These are phyloP conservation scores for Camelina laxa DNA, from an alignment of 345 rosid species.

Conservation along the genomic window DNA sequence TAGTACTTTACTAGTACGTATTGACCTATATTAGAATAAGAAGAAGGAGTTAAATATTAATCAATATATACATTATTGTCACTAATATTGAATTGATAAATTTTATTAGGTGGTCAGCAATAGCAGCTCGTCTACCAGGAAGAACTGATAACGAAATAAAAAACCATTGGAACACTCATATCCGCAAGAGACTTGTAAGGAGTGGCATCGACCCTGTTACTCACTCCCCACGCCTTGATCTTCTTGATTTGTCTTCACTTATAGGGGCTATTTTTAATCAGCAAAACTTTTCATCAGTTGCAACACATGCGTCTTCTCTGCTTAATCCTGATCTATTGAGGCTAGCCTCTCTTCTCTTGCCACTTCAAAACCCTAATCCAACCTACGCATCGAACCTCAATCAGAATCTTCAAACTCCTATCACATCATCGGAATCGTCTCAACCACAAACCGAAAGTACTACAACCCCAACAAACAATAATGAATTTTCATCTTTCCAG, in stretches of 20 bases:
- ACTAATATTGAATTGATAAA: constrained; percentile 17
- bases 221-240: constrained; percentile 81
- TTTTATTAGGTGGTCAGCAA: constrained; percentile 84
- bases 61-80: not conserved
- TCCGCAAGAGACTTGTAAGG: constrained; percentile 78
- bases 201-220: constrained; percentile 96
- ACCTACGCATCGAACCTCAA: constrained; percentile 1
- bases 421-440: constrained; percentile 36
- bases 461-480: constrained; percentile 24
- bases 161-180: constrained; percentile 95
- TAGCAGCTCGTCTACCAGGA: constrained; percentile 97
- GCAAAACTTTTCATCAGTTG: constrained; percentile 50
- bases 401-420: constrained; percentile 36
- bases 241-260: constrained; percentile 73
- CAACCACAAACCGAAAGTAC: constrained; percentile 41
- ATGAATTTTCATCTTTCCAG: constrained; percentile 15
- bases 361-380: constrained; percentile 25
- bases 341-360: constrained; percentile 37
- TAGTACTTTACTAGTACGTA: constrained; percentile 9
- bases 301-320: constrained; percentile 31
- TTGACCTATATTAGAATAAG: constrained; percentile 21
- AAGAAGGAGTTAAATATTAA: not conserved
- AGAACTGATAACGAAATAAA: constrained; percentile 96
- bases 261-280: constrained; percentile 55
- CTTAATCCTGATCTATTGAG: constrained; percentile 40